phyloP scores from a whole-genome alignment of 169 alveolate genomes.

The Theileria equi region DNA sequence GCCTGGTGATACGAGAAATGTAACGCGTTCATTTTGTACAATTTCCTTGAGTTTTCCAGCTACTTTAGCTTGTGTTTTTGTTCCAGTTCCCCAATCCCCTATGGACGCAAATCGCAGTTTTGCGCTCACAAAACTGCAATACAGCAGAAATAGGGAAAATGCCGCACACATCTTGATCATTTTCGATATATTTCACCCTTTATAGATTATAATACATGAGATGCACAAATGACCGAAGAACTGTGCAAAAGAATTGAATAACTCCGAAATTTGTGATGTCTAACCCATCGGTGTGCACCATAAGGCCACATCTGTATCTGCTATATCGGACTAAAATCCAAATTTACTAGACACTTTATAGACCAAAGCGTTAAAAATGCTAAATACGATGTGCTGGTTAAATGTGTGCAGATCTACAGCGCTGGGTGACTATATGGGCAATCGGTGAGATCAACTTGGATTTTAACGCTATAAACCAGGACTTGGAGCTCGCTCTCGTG shows the following conservation, averaged over 20 bases:
- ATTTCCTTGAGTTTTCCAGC: conserved; percentile 78
- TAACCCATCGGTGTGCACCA: conserved; percentile 16
- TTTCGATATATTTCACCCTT: conserved; percentile 13
- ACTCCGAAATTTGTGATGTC: not conserved
- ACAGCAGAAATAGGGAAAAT: conserved; percentile 1
- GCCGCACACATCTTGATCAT: not conserved
- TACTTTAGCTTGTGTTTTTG: conserved; percentile 65
- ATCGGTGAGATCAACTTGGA: too few species aligned
- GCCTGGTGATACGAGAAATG: conserved; percentile 83
- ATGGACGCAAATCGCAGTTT: conserved; percentile 81
- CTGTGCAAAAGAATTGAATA: too few species aligned
- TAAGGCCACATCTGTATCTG: conserved; percentile 20
- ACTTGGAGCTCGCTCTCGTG: too few species aligned
- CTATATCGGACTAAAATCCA: not conserved
- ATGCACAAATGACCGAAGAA: too few species aligned
- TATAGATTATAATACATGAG: not conserved
- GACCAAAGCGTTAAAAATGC: too few species aligned
- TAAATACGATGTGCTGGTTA: too few species aligned
- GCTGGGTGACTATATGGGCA: too few species aligned
- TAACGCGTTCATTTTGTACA: conserved; percentile 73
- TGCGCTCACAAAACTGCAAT: conserved; percentile 35
- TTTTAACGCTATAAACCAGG: too few species aligned
- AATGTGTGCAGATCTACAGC: too few species aligned
- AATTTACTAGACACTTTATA: too few species aligned
- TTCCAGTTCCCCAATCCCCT: conserved; percentile 85